Conservation (phyloP, 164 flowering plant genomes). For the Chimonanthus salicifolius region DNA sequence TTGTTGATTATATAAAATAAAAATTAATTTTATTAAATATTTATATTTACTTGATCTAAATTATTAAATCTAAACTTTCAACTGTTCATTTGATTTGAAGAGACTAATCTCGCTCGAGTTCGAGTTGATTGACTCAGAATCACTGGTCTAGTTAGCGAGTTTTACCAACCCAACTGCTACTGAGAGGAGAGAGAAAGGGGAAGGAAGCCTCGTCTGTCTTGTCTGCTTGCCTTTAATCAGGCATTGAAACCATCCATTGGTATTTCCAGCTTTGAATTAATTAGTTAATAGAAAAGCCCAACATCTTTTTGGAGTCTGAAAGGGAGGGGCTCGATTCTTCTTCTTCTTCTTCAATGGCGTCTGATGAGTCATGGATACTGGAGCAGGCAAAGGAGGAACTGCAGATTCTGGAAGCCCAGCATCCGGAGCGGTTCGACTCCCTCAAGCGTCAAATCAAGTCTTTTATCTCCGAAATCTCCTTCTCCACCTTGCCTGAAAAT, state of each 20-base stretch:
- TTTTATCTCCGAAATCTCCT: constrained; percentile 5
- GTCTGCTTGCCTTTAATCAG: not conserved
- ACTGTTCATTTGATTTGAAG: too few species aligned
- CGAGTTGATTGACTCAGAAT: too few species aligned
- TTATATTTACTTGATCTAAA: too few species aligned
- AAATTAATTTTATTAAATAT: too few species aligned
- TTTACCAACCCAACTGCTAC: not conserved
- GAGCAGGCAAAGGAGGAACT: constrained; percentile 13
- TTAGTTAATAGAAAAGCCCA: not conserved
- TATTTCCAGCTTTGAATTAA: not conserved
- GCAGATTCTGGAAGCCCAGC: constrained; percentile 9
- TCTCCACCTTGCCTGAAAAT: not conserved
- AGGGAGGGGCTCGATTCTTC: not conserved
- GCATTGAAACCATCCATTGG: not conserved
- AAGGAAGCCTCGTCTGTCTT: not conserved
- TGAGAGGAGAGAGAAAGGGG: not conserved
- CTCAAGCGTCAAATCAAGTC: constrained; percentile 13
- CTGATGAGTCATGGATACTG: constrained; percentile 5
- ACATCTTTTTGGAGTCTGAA: not conserved
- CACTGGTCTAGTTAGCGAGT: too few species aligned
- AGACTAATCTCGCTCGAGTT: too few species aligned
- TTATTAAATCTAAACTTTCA: too few species aligned
- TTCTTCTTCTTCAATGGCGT: constrained; percentile 3
- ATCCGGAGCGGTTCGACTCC: constrained; percentile 14
- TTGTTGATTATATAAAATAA: too few species aligned